A percentile compares a stretch with the other conserved stretches of the same genome.
phyloP scores from a whole-genome alignment of 2,329 filamentous ascomycete species.

The Ramichloridium luteum region DNA sequence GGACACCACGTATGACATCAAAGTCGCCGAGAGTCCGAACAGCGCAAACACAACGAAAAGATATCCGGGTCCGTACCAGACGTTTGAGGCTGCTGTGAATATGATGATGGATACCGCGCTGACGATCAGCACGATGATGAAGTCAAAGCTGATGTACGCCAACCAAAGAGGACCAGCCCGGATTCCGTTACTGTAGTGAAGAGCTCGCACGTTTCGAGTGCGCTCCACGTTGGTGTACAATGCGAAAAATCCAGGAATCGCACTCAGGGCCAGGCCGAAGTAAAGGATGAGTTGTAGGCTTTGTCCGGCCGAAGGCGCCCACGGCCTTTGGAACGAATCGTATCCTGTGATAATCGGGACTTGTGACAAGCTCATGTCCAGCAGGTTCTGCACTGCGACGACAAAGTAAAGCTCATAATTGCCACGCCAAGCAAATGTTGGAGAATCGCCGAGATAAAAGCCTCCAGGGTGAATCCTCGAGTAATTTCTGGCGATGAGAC shows the following conservation, averaged over 20 bases:
- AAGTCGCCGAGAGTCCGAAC: constrained; percentile 65
- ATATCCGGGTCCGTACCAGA: constrained; percentile 71
- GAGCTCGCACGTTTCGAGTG: constrained; percentile 61
- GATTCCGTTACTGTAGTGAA: constrained; percentile 89
- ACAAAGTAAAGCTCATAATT: constrained; percentile 50
- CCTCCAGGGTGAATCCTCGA: constrained; percentile 63
- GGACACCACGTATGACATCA: constrained; percentile 71
- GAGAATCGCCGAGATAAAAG: constrained; percentile 56
- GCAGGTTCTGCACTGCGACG: constrained; percentile 78
- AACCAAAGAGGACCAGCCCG: constrained; percentile 71
- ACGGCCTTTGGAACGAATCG: constrained; percentile 63
- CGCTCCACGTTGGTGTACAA: constrained; percentile 82
- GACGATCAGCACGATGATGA: constrained; percentile 55
- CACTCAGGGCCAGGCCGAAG: constrained; percentile 63
- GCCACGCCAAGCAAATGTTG: constrained; percentile 60
- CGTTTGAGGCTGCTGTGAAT: constrained; percentile 48
- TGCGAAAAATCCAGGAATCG: constrained; percentile 76
- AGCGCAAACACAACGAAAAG: constrained; percentile 70
- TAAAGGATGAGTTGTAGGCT: constrained; percentile 71
- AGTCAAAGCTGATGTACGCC: constrained; percentile 72
- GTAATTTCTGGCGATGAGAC: constrained; percentile 50
- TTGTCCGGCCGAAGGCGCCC: constrained; percentile 54
- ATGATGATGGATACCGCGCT: constrained; percentile 56
- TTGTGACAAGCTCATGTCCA: constrained; percentile 64
- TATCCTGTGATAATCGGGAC: constrained; percentile 60